Percentiles rank a stretch among this genome's conserved stretches.
phyloP scores from a whole-genome alignment of 352 stramenopile genomes.

The Pythium chondricola region DNA sequence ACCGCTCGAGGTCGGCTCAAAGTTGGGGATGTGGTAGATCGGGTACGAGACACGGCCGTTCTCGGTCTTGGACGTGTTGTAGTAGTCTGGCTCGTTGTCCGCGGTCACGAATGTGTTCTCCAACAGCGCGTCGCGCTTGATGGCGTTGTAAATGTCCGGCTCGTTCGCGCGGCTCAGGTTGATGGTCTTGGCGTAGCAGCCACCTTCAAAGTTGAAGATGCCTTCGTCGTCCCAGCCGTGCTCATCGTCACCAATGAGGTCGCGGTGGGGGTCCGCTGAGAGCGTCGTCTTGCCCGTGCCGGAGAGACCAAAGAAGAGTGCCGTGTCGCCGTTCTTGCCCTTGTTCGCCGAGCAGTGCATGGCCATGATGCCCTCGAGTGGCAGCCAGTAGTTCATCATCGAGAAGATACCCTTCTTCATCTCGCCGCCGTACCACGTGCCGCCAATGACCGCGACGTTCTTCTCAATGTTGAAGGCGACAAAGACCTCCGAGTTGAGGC shows the following conservation, averaged over 20 bases:
- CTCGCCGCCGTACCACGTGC: slow-evolving; percentile 63
- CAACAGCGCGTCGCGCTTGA: slow-evolving; percentile 38
- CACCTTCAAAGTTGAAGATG: slow-evolving; percentile 97
- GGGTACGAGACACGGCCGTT: slow-evolving; percentile 52
- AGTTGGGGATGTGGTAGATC: slow-evolving; percentile 51
- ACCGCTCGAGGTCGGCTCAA: slow-evolving; percentile 31
- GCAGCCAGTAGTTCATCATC: slow-evolving; percentile 68
- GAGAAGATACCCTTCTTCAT: slow-evolving; percentile 75
- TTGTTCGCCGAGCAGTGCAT: slow-evolving; percentile 63
- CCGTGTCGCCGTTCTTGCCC: slow-evolving; percentile 34
- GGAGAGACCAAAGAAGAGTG: slow-evolving; percentile 49
- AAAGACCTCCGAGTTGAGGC: slow-evolving; percentile 52
- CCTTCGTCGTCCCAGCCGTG: slow-evolving; percentile 66
- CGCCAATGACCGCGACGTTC: slow-evolving; percentile 46
- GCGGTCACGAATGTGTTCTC: slow-evolving; percentile 45
- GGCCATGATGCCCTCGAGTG: slow-evolving; percentile 50
- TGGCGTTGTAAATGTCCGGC: slow-evolving; percentile 90
- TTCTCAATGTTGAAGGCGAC: slow-evolving; percentile 71
- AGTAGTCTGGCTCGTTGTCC: slow-evolving; percentile 47
- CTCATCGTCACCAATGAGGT: slow-evolving; percentile 93
- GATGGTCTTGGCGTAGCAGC: slow-evolving; percentile 97
- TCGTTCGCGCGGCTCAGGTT: slow-evolving; percentile 91
- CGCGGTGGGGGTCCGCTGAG: slow-evolving; percentile 77
- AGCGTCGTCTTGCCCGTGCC: slow-evolving; percentile 91
- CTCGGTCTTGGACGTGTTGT: slow-evolving; percentile 51